Evolutionary conservation across 1,139 yeast species (phyloP).

Genomic region (Geotrichum klebahnii): DNA sequence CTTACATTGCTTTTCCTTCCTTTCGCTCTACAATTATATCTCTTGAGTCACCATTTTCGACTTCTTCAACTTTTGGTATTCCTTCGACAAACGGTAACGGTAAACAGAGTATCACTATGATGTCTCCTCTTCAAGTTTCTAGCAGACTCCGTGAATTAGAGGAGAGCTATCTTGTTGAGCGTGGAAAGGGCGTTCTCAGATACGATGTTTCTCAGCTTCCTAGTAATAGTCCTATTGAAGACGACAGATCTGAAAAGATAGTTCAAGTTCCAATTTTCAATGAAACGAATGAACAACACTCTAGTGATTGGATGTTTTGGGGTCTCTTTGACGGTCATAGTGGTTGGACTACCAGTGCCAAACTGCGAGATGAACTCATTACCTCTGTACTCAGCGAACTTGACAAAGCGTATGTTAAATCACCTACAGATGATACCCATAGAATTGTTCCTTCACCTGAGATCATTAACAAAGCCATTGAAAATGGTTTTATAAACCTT

Average conservation of each 20-base stretch:
- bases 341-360: constrained; percentile 89
- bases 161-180: constrained; percentile 72
- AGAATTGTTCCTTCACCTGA: constrained; percentile 60
- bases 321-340: constrained; percentile 97
- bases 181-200: constrained; percentile 88
- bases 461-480: constrained; percentile 73
- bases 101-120: constrained; percentile 33
- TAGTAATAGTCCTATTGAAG: constrained; percentile 91
- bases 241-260: constrained; percentile 81
- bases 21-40: constrained; percentile 10
- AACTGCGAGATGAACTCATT: constrained; percentile 73
- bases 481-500: constrained; percentile 70
- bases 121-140: constrained; percentile 73
- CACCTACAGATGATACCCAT: constrained; percentile 34
- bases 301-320: constrained; percentile 90
- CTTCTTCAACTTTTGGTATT: constrained; percentile 21
- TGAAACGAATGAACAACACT: constrained; percentile 23
- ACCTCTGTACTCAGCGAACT: constrained; percentile 73
- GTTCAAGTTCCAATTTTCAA: constrained; percentile 68
- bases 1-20: constrained; percentile 17
- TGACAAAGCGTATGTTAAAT: constrained; percentile 56
- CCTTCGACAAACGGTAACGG: constrained; percentile 18
- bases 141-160: constrained; percentile 65
- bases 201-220: constrained; percentile 89
- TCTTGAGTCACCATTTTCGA: constrained; percentile 18